Evolutionary conservation across 1,139 yeast species (phyloP), one percentile per base, ranked within the genome.

Genomic region (Candida sp.): DNA sequence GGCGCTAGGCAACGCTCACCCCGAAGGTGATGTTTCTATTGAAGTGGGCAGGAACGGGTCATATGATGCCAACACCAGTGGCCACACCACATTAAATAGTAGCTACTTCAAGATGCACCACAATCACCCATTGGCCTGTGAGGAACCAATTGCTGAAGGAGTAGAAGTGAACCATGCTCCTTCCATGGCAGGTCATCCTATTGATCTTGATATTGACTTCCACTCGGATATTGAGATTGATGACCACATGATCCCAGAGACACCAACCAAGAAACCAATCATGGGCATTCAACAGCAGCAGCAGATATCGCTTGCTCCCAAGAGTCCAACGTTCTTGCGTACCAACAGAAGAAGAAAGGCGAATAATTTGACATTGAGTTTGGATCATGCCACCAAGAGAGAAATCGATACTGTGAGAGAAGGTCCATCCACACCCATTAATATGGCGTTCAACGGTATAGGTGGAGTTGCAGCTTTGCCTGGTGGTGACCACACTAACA

Each of bases 31-130:
- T 33, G 37, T 44, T 17, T 75, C 80, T 7, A 76, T 77, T 41
- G 81, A 77, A 58, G 64, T 74, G 17, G 81, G 81, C 5, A 65
- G 81, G 57, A 72, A 77, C 55, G 59, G 63, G 55, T 60, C 72
- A 47, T 42, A 38, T 37, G 54, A 42, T 28, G 49, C 40, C 30
- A 47, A 37, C 22, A 17, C 9, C 23, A 40, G 33, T 42, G 46
- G 47, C 33, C 63, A 72, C 7, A 63, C 60, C 39, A 68, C 68
- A 26, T 63, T 51, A 28, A 48, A 52, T 12, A 47, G 42, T 39
- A 46, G 75, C 25, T 68, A 75, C 45, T 73, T 76, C 64, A 70
- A 68, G 47, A 59, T 70, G 11, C 25, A 23, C n/a, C 5, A n/a
- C 28, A 38, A 11, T n/a, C n/a, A 38, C 12, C 27, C 40, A 37